These are phyloP conservation scores for Eucalyptus pauciflora DNA, from an alignment of 345 rosid species.

Conservation along the genomic window DNA sequence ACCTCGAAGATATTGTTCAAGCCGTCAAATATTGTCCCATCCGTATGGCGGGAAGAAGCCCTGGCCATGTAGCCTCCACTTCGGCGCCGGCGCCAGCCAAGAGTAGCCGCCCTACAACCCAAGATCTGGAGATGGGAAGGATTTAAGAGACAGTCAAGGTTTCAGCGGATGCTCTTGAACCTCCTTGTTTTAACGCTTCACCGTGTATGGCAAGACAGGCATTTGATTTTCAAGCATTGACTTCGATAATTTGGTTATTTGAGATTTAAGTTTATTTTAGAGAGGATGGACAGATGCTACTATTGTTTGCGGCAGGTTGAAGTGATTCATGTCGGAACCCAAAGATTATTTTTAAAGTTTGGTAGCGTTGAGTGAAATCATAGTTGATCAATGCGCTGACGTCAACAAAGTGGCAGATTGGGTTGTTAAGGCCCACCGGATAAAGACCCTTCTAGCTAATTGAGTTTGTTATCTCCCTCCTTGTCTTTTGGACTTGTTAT, in stretches of 20 bases:
- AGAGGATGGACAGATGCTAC: neutral
- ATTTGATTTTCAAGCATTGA: neutral
- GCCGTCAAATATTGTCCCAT: too few relatives aligned
- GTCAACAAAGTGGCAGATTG: too few relatives aligned
- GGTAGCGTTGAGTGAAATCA: neutral
- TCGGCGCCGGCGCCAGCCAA: too few relatives aligned
- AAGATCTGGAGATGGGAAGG: accelerated
- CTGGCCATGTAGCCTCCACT: too few relatives aligned
- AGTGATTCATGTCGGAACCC: neutral
- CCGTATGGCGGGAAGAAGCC: too few relatives aligned
- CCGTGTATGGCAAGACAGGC: neutral
- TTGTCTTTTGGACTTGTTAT: too few relatives aligned
- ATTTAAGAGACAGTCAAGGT: too few relatives aligned
- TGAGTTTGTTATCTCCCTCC: too few relatives aligned
- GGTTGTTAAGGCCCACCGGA: too few relatives aligned
- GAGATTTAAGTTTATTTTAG: neutral
- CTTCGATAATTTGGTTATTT: neutral
- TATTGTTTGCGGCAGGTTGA: neutral
- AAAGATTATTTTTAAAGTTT: neutral
- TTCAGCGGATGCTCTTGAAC: accelerated
- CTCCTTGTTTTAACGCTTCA: neutral
- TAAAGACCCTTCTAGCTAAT: too few relatives aligned
- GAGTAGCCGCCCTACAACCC: accelerated
- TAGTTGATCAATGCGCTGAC: too few relatives aligned
- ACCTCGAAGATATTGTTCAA: too few relatives aligned